Evolutionary conservation across 345 rosid genomes (phyloP).

Genomic region (Rhizophora apiculata): DNA sequence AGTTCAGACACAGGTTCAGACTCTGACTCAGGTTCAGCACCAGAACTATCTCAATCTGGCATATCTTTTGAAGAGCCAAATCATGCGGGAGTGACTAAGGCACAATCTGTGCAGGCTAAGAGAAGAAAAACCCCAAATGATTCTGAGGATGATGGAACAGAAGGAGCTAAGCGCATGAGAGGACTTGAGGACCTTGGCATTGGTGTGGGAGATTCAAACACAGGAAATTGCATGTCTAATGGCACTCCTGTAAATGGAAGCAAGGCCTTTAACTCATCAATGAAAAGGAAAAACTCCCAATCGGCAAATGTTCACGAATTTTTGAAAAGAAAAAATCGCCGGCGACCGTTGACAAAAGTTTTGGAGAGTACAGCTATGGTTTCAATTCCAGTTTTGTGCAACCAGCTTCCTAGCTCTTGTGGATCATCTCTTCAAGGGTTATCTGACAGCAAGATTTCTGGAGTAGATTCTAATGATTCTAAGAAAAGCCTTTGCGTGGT

Average conservation of each 20-base stretch:
- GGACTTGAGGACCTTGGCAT: slow-evolving; percentile 92
- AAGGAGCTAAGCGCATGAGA: slow-evolving; percentile 93
- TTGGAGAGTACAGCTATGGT: slow-evolving; percentile 85
- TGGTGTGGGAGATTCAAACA: slow-evolving; percentile 48
- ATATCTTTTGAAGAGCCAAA: slow-evolving; percentile 65
- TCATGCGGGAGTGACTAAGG: slow-evolving; percentile 41
- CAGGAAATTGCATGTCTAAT: slow-evolving; percentile 44
- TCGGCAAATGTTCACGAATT: slow-evolving; percentile 52
- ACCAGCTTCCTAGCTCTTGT: slow-evolving; percentile 50
- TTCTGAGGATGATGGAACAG: slow-evolving; percentile 96
- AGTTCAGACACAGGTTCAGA: slow-evolving; percentile 5
- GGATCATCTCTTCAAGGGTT: slow-evolving; percentile 46
- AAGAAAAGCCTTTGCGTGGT: slow-evolving; percentile 44
- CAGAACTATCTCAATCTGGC: slow-evolving; percentile 65
- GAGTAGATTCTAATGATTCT: slow-evolving; percentile 54
- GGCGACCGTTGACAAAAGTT: slow-evolving; percentile 81
- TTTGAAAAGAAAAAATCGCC: slow-evolving; percentile 68
- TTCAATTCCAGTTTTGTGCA: slow-evolving; percentile 62
- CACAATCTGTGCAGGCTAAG: slow-evolving; percentile 47
- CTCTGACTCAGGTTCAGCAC: slow-evolving; percentile 36
- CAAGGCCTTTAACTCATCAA: slow-evolving; percentile 41
- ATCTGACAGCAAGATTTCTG: slow-evolving; percentile 57
- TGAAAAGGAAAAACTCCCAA: slow-evolving; percentile 71
- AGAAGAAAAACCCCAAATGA: slow-evolving; percentile 93
- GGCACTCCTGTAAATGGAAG: slow-evolving; percentile 49